These are phyloP conservation scores for Epichloe sylvatica DNA, from an alignment of 2,329 filamentous ascomycete genomes.

Conservation along the genomic window DNA sequence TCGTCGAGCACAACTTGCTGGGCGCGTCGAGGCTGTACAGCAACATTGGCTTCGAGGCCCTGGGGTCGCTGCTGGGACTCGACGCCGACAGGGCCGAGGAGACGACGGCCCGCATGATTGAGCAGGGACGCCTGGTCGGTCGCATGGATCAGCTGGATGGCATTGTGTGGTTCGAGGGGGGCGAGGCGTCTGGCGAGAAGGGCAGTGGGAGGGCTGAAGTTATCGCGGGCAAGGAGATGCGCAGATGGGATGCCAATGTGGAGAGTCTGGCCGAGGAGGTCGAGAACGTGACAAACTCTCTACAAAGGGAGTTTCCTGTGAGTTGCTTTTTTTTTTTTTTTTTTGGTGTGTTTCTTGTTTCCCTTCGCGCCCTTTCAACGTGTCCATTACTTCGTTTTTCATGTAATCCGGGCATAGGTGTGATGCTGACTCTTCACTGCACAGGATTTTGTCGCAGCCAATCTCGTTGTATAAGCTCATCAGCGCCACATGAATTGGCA, in stretches of 20 bases:
- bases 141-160: slow-evolving; percentile 89
- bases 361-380: no score
- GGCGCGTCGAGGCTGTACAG: slow-evolving; percentile 67
- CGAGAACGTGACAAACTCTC: slow-evolving; percentile 67
- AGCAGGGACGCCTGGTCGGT: slow-evolving; percentile 76
- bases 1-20: slow-evolving; percentile 91
- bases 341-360: no score
- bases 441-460: slow-evolving; percentile 42
- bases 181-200: slow-evolving; percentile 55
- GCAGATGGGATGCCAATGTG: slow-evolving; percentile 81
- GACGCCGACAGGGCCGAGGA: slow-evolving; percentile 72
- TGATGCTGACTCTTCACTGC: not conserved
- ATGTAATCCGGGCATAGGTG: not conserved
- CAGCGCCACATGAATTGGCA: not conserved
- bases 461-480: slow-evolving; percentile 27
- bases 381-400: not conserved
- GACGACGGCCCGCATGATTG: slow-evolving; percentile 89
- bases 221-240: slow-evolving; percentile 54
- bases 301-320: slow-evolving; percentile 69
- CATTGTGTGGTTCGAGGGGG: slow-evolving; percentile 71
- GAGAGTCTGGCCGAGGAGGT: slow-evolving; percentile 78
- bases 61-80: slow-evolving; percentile 66
- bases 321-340: slow-evolving; percentile 11
- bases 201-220: slow-evolving; percentile 52
- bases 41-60: slow-evolving; percentile 61